phyloP scores from a whole-genome alignment of 768 basidiomycete species.

The Lactifluus volemus region DNA sequence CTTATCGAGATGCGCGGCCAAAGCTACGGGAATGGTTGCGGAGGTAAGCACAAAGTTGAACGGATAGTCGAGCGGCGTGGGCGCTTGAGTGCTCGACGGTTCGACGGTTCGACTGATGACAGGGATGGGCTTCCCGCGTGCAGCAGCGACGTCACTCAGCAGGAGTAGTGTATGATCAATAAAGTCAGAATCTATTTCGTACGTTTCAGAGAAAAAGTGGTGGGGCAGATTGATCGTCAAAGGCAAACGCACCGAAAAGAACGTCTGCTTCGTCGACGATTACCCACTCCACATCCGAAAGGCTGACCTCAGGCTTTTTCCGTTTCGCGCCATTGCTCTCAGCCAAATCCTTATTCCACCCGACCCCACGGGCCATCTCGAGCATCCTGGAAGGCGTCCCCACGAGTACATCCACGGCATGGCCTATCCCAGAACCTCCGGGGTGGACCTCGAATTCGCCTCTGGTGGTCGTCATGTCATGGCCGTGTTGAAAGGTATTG shows the following conservation, averaged over 20 bases:
- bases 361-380: slow-evolving; percentile 47
- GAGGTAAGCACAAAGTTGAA: slow-evolving; percentile 78
- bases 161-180: slow-evolving; percentile 61
- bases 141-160: slow-evolving; percentile 59
- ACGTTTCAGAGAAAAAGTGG: neutral
- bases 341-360: slow-evolving; percentile 40
- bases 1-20: slow-evolving; percentile 52
- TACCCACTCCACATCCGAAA: slow-evolving; percentile 78
- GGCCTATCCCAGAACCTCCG: slow-evolving; percentile 14
- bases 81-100: neutral
- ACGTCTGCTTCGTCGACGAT: slow-evolving; percentile 90
- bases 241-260: slow-evolving; percentile 53
- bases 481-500: slow-evolving; percentile 22
- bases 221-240: too few relatives aligned
- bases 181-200: slow-evolving; percentile 66
- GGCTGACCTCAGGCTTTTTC: slow-evolving; percentile 46
- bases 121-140: slow-evolving; percentile 43
- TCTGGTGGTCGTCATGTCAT: slow-evolving; percentile 16
- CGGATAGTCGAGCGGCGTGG: slow-evolving; percentile 44
- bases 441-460: slow-evolving; percentile 21
- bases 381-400: slow-evolving; percentile 58
- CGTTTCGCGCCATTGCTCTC: slow-evolving; percentile 23
- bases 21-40: slow-evolving; percentile 78
- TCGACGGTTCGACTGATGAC: neutral
- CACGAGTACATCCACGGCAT: slow-evolving; percentile 47